Percentiles rank a stretch among this genome's conserved stretches.
Evolutionary conservation across 2,329 filamentous ascomycete species (phyloP).

Genomic region (Zopfia rhizophila): DNA sequence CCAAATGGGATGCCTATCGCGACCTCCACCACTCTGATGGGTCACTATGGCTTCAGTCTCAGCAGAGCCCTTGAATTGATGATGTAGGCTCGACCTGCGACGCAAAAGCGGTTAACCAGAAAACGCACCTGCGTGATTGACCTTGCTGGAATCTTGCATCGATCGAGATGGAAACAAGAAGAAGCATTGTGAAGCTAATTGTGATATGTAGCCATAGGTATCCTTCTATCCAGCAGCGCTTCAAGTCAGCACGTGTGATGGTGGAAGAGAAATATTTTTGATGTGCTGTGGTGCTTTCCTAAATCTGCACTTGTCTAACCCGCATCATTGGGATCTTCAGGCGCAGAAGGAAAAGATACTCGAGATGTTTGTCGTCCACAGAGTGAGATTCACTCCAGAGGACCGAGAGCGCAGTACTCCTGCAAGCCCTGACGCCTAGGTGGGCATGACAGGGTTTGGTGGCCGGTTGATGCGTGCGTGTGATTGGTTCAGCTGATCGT

Average conservation of each 20-base stretch:
- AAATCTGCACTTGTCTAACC: not conserved
- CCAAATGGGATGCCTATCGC: constrained; percentile 14
- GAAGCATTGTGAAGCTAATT: too few relatives aligned
- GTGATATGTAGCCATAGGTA: too few relatives aligned
- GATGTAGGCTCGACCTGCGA: too few relatives aligned
- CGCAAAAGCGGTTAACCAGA: too few relatives aligned
- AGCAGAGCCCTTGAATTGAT: too few relatives aligned
- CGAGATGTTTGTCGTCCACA: constrained; percentile 5
- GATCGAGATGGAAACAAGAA: too few relatives aligned
- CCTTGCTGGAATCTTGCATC: too few relatives aligned
- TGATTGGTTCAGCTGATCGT: constrained; percentile 15
- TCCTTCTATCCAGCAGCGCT: too few relatives aligned
- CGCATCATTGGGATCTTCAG: not conserved
- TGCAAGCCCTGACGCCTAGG: constrained; percentile 7
- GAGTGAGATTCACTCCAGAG: constrained; percentile 3
- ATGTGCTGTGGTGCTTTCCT: not conserved
- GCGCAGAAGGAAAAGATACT: constrained; percentile 19
- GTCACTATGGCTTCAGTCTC: too few relatives aligned
- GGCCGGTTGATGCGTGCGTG: constrained; percentile 1
- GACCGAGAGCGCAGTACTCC: too few relatives aligned
- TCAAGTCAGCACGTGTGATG: not conserved
- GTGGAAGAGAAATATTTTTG: too few relatives aligned
- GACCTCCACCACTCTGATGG: constrained; percentile 3
- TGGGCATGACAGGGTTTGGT: constrained; percentile 4
- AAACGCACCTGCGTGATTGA: too few relatives aligned